These are phyloP conservation scores for Skeletonema tropicum DNA, from an alignment of 108 stramenopile genomes.

Conservation along the genomic window DNA sequence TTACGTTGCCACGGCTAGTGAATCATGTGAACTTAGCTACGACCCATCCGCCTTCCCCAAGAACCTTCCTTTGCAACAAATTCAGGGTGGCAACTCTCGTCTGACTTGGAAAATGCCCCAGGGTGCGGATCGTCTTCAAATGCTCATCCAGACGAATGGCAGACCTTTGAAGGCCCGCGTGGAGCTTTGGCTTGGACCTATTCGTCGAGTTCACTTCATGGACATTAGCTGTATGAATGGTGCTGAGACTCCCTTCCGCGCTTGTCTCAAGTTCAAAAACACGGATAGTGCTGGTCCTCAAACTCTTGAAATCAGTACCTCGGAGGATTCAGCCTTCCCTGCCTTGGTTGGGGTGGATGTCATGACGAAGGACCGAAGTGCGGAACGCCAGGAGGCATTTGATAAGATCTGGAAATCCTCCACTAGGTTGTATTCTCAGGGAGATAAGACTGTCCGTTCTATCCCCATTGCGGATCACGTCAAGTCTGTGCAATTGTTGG, in stretches of 20 bases:
- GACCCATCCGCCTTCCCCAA: slow-evolving; percentile 59
- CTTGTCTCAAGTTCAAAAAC: slow-evolving; percentile 76
- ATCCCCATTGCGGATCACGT: slow-evolving; percentile 66
- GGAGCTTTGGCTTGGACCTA: slow-evolving; percentile 74
- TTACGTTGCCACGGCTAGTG: slow-evolving; percentile 27
- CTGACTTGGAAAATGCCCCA: slow-evolving; percentile 71
- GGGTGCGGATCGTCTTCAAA: slow-evolving; percentile 59
- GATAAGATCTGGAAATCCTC: slow-evolving; percentile 57
- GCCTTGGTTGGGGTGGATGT: slow-evolving; percentile 62
- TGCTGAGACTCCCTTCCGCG: slow-evolving; percentile 55
- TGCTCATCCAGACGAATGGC: slow-evolving; percentile 61
- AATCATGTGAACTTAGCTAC: slow-evolving; percentile 33
- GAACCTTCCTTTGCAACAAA: slow-evolving; percentile 58
- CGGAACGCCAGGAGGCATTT: slow-evolving; percentile 58
- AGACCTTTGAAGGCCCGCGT: slow-evolving; percentile 72
- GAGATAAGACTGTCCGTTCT: slow-evolving; percentile 62
- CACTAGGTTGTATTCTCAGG: slow-evolving; percentile 45
- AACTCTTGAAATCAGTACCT: slow-evolving; percentile 58
- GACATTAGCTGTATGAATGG: slow-evolving; percentile 71
- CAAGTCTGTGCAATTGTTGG: slow-evolving; percentile 65
- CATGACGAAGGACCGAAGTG: slow-evolving; percentile 56
- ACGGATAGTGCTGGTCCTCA: slow-evolving; percentile 53
- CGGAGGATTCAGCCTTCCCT: slow-evolving; percentile 62
- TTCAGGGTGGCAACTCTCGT: slow-evolving; percentile 74
- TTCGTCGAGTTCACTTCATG: slow-evolving; percentile 64